phyloP scores from a whole-genome alignment of 1,284 basidiomycete species.

The Moesziomyces sp. region DNA sequence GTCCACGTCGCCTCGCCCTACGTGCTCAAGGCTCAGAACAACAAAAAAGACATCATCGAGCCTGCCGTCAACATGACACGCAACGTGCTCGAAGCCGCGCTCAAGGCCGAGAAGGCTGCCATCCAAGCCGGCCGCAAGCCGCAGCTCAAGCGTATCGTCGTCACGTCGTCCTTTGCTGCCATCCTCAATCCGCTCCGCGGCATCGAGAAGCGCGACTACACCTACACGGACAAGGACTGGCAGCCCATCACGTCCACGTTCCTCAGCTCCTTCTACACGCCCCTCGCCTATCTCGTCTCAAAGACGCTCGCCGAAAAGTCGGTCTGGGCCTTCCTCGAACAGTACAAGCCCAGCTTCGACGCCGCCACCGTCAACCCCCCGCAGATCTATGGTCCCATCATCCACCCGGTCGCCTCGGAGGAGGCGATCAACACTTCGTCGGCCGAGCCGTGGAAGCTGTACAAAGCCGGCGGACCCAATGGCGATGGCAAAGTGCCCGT shows the following conservation, averaged over 20 bases:
- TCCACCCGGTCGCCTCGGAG: constrained; percentile 39
- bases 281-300: constrained; percentile 65
- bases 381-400: constrained; percentile 55
- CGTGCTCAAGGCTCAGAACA: constrained; percentile 31
- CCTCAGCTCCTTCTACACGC: constrained; percentile 32
- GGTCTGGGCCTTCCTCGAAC: constrained; percentile 66
- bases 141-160: constrained; percentile 39
- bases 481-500: constrained; percentile 40
- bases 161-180: constrained; percentile 46
- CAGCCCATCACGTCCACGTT: constrained; percentile 36
- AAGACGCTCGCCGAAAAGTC: constrained; percentile 67
- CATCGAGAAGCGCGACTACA: constrained; percentile 42
- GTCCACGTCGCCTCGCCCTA: constrained; percentile 48
- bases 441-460: constrained; percentile 37
- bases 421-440: constrained; percentile 38
- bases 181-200: constrained; percentile 40
- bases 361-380: constrained; percentile 51
- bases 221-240: constrained; percentile 45
- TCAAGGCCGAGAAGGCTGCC: constrained; percentile 30
- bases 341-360: constrained; percentile 55
- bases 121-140: constrained; percentile 17
- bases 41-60: constrained; percentile 40
- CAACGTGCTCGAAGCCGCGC: constrained; percentile 43
- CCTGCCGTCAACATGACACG: constrained; percentile 43
- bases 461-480: constrained; percentile 35